Evolutionary conservation across 495 filamentous ascomycete genomes (phyloP).

Genomic region (Penicillium pulvis): DNA sequence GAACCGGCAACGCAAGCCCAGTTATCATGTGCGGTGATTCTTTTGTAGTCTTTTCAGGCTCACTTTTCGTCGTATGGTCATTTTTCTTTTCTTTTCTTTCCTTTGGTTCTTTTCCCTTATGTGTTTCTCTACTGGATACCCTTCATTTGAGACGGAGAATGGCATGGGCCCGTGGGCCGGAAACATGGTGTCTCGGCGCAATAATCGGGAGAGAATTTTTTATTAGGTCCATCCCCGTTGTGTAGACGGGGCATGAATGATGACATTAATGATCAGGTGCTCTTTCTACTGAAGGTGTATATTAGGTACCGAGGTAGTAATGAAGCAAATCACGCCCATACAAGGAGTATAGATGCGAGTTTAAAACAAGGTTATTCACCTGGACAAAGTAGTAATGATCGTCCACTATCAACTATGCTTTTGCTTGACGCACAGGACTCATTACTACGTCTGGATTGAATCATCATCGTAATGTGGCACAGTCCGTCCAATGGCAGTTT

Average conservation of each 20-base stretch:
- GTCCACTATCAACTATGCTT: background rate
- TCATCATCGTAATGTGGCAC: background rate
- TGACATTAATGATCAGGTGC: constrained; percentile 10
- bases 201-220: background rate
- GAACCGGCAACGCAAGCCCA: constrained; percentile 83
- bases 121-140: constrained; percentile 30
- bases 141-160: constrained; percentile 26
- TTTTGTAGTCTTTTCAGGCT: constrained; percentile 4
- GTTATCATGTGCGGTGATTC: constrained; percentile 61
- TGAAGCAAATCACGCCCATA: background rate
- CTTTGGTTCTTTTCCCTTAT: background rate
- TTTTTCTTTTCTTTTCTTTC: constrained; percentile 11
- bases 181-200: constrained; percentile 18
- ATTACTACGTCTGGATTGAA: background rate
- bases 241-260: constrained; percentile 19
- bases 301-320: background rate
- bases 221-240: background rate
- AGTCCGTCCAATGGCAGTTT: background rate
- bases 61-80: constrained; percentile 3
- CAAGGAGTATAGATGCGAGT: background rate
- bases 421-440: background rate
- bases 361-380: background rate
- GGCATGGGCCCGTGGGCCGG: constrained; percentile 8
- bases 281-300: constrained; percentile 2
- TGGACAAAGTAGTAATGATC: background rate